Base-by-base conservation (phyloP, 2,329 filamentous ascomycete genomes). In the Cadophora sp. region DNA sequence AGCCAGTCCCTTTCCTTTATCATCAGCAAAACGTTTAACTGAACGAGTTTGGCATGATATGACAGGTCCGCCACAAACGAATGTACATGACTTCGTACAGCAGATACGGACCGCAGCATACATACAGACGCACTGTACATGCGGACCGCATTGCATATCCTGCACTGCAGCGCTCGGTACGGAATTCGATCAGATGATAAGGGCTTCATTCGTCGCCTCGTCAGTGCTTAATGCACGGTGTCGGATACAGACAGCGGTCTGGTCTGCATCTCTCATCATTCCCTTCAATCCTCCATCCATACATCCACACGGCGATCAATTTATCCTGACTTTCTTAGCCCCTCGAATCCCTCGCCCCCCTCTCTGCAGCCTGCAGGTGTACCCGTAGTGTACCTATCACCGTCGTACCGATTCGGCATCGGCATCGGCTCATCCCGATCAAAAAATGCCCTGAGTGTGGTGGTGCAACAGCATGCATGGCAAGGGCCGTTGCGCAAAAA, bases 161-260 rank as follows among this genome's bases (percentile, higher is more conserved):
- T 53, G 53, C 41, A 51, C 27, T 65, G 58, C 65, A 67, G 45
- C 36, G 48, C 62, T 68, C 56, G 66, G 66, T 61, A 65, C 45
- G 39, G 27, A 59, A n/a, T 53, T 62, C 43, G 51, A 62, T 68
- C 66, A 68, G 33, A 65, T 68, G 66, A 68, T 62, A 62, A 62
- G 27, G 27, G n/a, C 20, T 47, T 63, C 43, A 65, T 65, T 68
- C 66, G 66, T 62, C 51, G 30, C 30, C 39, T 68, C 41, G 24
- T 22, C 20, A n/a, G 24, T 39, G 24, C 59, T 55, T 43, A 33
- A n/a, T 48, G 45, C 45, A 22, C 45, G 45, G 5, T 13, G 45
- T 48, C 45, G 45, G 45, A 20, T 22, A 13, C n/a, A 4, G 45
- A 30, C 27, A 30, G 27, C 45, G 45, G 45, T 18, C 43, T 45